phyloP scores from a whole-genome alignment of 2,329 filamentous ascomycete species.

The Alternaria triticimaculans region DNA sequence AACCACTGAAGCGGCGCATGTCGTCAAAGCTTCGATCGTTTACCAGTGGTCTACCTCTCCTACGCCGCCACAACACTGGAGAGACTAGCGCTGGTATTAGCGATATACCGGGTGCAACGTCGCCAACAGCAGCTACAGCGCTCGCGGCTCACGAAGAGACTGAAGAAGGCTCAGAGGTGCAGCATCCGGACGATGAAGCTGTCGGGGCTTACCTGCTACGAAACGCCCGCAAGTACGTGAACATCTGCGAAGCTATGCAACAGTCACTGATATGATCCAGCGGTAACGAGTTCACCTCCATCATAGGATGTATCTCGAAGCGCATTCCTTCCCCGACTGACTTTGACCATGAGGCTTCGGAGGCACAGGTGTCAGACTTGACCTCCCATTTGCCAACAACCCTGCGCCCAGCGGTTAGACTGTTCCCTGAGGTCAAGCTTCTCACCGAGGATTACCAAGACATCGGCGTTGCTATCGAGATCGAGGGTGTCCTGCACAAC shows the following conservation, averaged over 20 bases:
- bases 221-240: conserved; percentile 25
- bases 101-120: conserved; percentile 5
- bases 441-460: conserved; percentile 29
- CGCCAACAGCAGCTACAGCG: neutral
- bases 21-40: conserved; percentile 28
- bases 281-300: conserved; percentile 16
- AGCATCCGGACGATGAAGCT: conserved; percentile 14
- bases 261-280: conserved; percentile 13
- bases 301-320: conserved; percentile 21
- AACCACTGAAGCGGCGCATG: conserved; percentile 20
- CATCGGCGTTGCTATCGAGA: conserved; percentile 41
- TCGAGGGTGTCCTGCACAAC: conserved; percentile 38
- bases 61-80: conserved; percentile 29
- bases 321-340: conserved; percentile 26
- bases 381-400: conserved; percentile 20
- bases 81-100: conserved; percentile 16
- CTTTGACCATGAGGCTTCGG: conserved; percentile 9
- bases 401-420: conserved; percentile 26
- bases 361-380: neutral
- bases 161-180: neutral
- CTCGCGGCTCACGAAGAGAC: conserved; percentile 1
- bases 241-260: neutral
- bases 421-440: conserved; percentile 29
- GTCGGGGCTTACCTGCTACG: conserved; percentile 20
- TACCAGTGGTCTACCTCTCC: conserved; percentile 24